Percentiles rank a stretch among this genome's conserved stretches.
Conservation (phyloP, 345 rosid genomes). For the Rubroshorea leprosula region DNA sequence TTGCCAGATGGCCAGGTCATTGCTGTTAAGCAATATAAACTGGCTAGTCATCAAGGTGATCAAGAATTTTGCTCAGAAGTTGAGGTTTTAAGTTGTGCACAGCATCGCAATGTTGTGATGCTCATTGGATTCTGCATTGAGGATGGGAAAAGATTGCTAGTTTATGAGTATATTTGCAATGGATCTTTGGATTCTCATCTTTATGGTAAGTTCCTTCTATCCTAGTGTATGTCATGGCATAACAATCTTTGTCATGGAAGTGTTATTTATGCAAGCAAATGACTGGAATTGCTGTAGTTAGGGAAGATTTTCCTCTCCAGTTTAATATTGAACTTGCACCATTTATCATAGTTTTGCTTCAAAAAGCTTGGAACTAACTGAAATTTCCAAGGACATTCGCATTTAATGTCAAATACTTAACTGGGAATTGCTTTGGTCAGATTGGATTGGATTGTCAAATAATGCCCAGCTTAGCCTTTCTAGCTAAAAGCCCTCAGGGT, state of each 20-base stretch:
- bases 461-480: no score
- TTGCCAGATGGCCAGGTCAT: constrained; percentile 77
- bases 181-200: constrained; percentile 92
- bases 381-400: no score
- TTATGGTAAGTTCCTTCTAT: constrained; percentile 53
- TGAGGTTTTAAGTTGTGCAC: constrained; percentile 96
- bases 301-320: no score
- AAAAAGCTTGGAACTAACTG: no score
- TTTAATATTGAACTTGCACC: no score
- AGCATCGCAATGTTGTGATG: constrained; percentile 94
- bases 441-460: no score
- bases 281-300: no score
- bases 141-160: constrained; percentile 80
- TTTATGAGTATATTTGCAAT: constrained; percentile 91
- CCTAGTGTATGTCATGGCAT: constrained; percentile 8
- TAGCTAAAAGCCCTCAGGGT: not conserved
- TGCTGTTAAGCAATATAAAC: constrained; percentile 93
- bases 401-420: no score
- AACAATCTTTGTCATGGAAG: constrained; percentile 11
- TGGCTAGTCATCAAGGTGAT: constrained; percentile 97
- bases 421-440: no score
- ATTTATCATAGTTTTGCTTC: no score
- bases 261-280: no score
- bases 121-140: constrained; percentile 88
- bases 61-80: constrained; percentile 95